phyloP scores from a whole-genome alignment of 2,329 filamentous ascomycete species.

The Mycosphaerella sp. region DNA sequence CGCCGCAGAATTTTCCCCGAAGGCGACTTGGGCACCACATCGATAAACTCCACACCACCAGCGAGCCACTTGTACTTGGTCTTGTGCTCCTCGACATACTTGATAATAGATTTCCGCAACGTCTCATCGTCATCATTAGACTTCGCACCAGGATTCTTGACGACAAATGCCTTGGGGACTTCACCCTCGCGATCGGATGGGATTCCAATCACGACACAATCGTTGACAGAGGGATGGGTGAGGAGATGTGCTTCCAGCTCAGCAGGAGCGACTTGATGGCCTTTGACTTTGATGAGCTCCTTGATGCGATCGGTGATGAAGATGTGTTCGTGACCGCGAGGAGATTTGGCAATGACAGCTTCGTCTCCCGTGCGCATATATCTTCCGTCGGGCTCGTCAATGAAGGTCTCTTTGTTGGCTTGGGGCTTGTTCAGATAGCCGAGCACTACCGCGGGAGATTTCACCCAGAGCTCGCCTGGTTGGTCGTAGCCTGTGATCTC shows the following conservation, averaged over 20 bases:
- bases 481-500: constrained; percentile 66
- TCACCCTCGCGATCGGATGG: constrained; percentile 58
- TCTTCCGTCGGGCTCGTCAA: constrained; percentile 56
- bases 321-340: constrained; percentile 68
- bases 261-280: constrained; percentile 74
- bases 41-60: constrained; percentile 54
- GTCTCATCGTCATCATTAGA: constrained; percentile 49
- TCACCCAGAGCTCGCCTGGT: constrained; percentile 74
- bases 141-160: constrained; percentile 48
- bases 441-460: constrained; percentile 67
- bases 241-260: constrained; percentile 77
- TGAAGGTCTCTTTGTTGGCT: constrained; percentile 67
- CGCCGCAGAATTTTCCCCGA: constrained; percentile 59
- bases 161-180: constrained; percentile 58
- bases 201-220: constrained; percentile 72
- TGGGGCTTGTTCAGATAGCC: constrained; percentile 84
- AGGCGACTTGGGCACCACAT: constrained; percentile 55
- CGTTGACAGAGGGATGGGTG: constrained; percentile 65
- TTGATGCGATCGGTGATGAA: constrained; percentile 79
- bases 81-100: constrained; percentile 56
- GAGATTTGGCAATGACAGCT: constrained; percentile 60
- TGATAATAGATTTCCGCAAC: constrained; percentile 48
- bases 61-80: constrained; percentile 57
- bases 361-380: constrained; percentile 75
- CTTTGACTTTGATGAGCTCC: constrained; percentile 53